phyloP scores from a whole-genome alignment of 208 protist species.

The Crithidia fasciculata region DNA sequence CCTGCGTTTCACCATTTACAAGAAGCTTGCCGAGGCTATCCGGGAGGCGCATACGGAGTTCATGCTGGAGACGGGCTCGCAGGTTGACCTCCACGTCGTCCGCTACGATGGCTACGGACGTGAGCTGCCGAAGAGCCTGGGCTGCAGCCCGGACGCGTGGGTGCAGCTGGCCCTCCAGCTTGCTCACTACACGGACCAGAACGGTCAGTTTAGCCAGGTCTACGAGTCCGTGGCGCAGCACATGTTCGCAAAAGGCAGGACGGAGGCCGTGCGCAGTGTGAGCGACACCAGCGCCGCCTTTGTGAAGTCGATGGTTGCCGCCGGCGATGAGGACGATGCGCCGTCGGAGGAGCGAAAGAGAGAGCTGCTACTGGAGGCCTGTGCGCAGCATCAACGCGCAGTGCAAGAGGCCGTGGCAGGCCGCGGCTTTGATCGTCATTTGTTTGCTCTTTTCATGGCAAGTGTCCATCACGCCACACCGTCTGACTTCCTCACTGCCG shows the following conservation, averaged over 20 bases:
- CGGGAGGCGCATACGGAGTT: conserved; percentile 48
- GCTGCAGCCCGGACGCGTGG: conserved; percentile 73
- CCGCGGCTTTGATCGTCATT: conserved; percentile 84
- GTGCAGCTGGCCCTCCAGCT: conserved; percentile 88
- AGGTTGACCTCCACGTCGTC: conserved; percentile 66
- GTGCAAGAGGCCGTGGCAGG: conserved; percentile 74
- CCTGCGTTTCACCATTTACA: conserved; percentile 72
- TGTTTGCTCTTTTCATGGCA: conserved; percentile 89
- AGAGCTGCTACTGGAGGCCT: conserved; percentile 57
- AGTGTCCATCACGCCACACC: conserved; percentile 50
- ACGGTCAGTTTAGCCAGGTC: conserved; percentile 56
- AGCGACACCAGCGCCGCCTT: conserved; percentile 52
- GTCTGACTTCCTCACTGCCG: conserved; percentile 68
- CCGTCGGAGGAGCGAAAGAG: conserved; percentile 30
- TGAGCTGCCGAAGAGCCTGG: conserved; percentile 41
- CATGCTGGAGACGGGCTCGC: conserved; percentile 40
- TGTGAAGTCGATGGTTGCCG: conserved; percentile 52
- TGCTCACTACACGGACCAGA: conserved; percentile 78
- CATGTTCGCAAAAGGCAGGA: conserved; percentile 72
- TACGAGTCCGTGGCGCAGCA: conserved; percentile 75
- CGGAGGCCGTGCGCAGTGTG: conserved; percentile 82
- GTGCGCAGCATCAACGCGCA: conserved; percentile 54
- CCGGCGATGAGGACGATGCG: conserved; percentile 18
- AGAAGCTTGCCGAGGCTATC: conserved; percentile 50
- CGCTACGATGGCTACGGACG: conserved; percentile 58